Base-by-base conservation (phyloP, 225 moss, liverwort and hornwort genomes). In the Climacium dendroides region DNA sequence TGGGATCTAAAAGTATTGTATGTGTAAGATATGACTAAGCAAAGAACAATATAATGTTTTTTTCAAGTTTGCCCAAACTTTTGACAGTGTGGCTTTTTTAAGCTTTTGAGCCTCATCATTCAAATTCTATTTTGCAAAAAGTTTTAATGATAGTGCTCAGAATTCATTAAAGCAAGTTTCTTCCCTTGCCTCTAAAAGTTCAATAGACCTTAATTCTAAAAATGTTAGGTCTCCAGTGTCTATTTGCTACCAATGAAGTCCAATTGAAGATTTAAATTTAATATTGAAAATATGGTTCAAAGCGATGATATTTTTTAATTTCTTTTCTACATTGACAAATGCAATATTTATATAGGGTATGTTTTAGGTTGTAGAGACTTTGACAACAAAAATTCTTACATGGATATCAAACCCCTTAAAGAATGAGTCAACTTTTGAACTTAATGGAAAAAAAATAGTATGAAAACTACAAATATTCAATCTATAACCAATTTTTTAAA, bases 211-310 rank as follows among this genome's bases (percentile, higher is more conserved):
- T 43, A 15, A 71, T 0, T 1, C 5, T 8, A 43, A 26, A 15
- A 12, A 43, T 26, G 43, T 8, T 5, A 9, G 2, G 15, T 7
- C 15, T 43, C 0, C 0, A 0, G 2, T 41, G 2, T 24, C 0
- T 47, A 8, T 47, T 29, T 18, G 2, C 10, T 6, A 73, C 29
- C 0, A 29, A 4, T 18, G 6, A 29, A 3, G 6, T 0, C 10
- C 1, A 2, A 23, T 1, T 17, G 1, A 29, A 72, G 3, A 6
- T 45, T 47, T 47, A 18, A 18, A 30, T 47, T 47, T 11, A 11
- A 30, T 30, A 48, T 11, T 30, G 1, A 30, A 30, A 47, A 11
- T 19, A 19, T 32, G 1, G 2, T 74, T 19, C 4, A 48, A 74
- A 29, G 11, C 29, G 3, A 18, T 29, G 11, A 29, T 41, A 15